Conservation (phyloP, 176 grass and related monocot species). For the Oryza glaberrima region DNA sequence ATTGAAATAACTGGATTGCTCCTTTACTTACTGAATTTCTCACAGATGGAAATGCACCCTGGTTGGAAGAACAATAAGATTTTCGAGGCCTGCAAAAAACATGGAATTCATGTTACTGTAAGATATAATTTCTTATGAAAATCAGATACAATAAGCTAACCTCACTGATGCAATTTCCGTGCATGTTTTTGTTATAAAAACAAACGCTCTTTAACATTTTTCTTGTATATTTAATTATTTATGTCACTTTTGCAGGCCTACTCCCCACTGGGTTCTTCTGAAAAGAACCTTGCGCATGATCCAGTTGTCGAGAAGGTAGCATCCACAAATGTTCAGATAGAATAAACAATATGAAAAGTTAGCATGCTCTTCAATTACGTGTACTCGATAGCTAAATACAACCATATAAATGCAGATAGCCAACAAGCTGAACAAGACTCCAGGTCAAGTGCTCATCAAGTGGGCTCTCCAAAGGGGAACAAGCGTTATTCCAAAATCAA, state of each 20-base stretch:
- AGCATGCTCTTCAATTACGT: background rate
- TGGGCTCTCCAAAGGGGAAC: slow-evolving; percentile 79
- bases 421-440: slow-evolving; percentile 72
- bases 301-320: slow-evolving; percentile 49
- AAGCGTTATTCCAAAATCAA: slow-evolving; percentile 80
- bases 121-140: slow-evolving; percentile 38
- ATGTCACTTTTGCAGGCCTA: slow-evolving; percentile 58
- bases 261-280: slow-evolving; percentile 72
- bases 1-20: background rate
- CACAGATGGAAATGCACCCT: slow-evolving; percentile 85
- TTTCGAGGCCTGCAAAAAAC: slow-evolving; percentile 73
- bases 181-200: background rate
- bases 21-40: slow-evolving; percentile 3
- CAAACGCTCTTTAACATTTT: background rate
- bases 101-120: slow-evolving; percentile 75
- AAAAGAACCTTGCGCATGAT: slow-evolving; percentile 65
- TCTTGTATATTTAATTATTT: background rate
- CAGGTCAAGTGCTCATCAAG: slow-evolving; percentile 75
- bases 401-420: slow-evolving; percentile 47
- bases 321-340: background rate
- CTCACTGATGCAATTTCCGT: background rate
- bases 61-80: slow-evolving; percentile 90
- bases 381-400: background rate
- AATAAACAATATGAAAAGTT: background rate
- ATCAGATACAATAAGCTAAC: background rate